Percentiles rank a stretch among this genome's conserved stretches.
These are phyloP conservation scores for Xylaria sp. DNA, from an alignment of 495 filamentous ascomycete genomes.

Conservation along the genomic window DNA sequence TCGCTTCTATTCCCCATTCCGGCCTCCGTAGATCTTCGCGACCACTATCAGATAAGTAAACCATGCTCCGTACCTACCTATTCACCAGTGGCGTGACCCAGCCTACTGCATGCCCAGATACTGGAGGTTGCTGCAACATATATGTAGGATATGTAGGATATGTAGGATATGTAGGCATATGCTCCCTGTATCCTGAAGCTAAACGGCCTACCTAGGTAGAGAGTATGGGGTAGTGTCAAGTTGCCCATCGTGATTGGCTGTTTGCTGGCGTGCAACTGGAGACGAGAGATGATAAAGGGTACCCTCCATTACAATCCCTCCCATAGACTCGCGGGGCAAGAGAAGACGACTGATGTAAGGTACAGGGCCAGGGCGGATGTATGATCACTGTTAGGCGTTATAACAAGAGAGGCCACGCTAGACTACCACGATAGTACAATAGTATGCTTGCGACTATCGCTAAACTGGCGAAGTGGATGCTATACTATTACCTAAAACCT, in stretches of 20 bases:
- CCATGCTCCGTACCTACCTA: conserved; percentile 3
- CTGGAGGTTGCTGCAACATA: neutral
- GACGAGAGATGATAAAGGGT: conserved; percentile 25
- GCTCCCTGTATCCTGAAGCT: conserved; percentile 18
- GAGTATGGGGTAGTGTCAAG: conserved; percentile 5
- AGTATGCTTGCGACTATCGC: neutral
- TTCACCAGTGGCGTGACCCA: neutral
- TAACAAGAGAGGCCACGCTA: neutral
- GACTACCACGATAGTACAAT: neutral
- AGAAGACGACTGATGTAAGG: conserved; percentile 26
- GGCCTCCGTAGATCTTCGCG: conserved; percentile 3
- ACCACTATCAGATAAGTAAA: conserved; percentile 17
- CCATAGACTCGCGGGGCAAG: conserved; percentile 21
- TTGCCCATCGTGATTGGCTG: conserved; percentile 15
- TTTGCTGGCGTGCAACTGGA: conserved; percentile 6
- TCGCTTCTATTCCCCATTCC: neutral
- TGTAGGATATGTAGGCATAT: no score
- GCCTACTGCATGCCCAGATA: conserved; percentile 12
- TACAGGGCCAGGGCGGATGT: conserved; percentile 17
- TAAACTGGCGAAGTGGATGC: neutral
- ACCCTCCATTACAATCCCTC: conserved; percentile 24
- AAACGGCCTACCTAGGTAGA: neutral
- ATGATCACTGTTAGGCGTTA: conserved; percentile 11
- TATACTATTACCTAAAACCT: conserved; percentile 11
- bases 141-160: no score